Evolutionary conservation across 805 yeast species (phyloP), one percentile per base, ranked within the genome.

Genomic region (Monosporozyma aerobia): DNA sequence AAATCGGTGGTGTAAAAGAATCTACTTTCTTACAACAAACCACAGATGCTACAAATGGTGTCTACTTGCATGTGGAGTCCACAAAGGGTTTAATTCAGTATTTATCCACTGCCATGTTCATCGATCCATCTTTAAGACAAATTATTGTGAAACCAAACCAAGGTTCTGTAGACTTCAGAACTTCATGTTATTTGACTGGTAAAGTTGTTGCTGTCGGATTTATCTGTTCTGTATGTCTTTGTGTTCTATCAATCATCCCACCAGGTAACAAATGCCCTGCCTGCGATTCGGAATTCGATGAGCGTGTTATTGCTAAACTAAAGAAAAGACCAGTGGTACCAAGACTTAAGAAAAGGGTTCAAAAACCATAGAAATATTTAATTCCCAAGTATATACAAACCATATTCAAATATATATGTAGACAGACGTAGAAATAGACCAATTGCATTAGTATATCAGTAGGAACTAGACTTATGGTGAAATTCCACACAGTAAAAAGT

Each of bases 21-120:
- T 82, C 95, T 1, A 86, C 95, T 2, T 92, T 90, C 64, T 71
- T 94, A 55, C 98, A 94, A 65, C 99, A 94, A 65, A 97, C 98
- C 0, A 80, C 95, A 0, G 99, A 94, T 70, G 89, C 96, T 8
- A 92, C 99, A 0, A 80, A 83, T 58, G 99, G 99, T 3, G 82
- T 90, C 1, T 94, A 92, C 64, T 73, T 92, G 53, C 74, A 74
- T 44, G 77, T 92, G 23, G 76, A 76, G 2, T 78, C 83, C 53
- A 85, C 92, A 0, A 70, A 73, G 45, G 98, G 97, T 0, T 70
- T 94, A 44, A 79, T 90, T 2, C 97, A 92, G 64, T 87, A 88
- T 59, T 73, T 94, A 35, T 65, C 82, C 3, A 85, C 95, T 3
- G 94, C 96, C 1, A 82, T 86, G 69, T 83, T 87, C 59, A 81